A percentile compares a stretch with the other conserved stretches of the same genome.
phyloP scores from a whole-genome alignment of 2,329 filamentous ascomycete genomes.

The Delphinella strobiligena region DNA sequence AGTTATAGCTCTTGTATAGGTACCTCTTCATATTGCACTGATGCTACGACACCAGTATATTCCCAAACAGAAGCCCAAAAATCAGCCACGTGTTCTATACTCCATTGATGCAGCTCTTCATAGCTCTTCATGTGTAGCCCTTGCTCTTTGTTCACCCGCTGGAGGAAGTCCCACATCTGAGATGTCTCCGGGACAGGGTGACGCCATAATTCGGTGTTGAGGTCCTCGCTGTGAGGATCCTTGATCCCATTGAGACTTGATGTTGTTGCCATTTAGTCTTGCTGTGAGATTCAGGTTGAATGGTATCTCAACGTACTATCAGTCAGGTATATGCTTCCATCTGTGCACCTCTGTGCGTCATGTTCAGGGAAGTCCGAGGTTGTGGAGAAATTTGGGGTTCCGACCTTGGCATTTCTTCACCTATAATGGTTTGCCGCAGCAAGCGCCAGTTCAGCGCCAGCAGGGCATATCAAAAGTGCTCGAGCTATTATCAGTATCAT shows the following conservation, averaged over 20 bases:
- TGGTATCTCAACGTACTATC: too few species aligned
- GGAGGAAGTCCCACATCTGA: slow-evolving; percentile 35
- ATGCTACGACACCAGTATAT: slow-evolving; percentile 64
- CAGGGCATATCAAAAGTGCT: too few species aligned
- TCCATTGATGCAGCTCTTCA: slow-evolving; percentile 73
- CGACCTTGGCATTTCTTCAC: too few species aligned
- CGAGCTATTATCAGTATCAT: too few species aligned
- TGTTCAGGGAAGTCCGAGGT: too few species aligned
- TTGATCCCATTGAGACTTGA: background rate
- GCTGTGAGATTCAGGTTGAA: background rate
- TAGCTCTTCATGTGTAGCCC: slow-evolving; percentile 53
- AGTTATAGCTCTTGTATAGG: background rate
- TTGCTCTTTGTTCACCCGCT: slow-evolving; percentile 57
- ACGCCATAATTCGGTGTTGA: slow-evolving; percentile 18
- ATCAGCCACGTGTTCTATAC: slow-evolving; percentile 56
- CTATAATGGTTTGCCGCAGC: too few species aligned
- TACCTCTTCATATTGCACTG: slow-evolving; percentile 50
- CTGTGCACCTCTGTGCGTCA: too few species aligned
- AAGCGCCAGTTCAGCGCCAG: too few species aligned
- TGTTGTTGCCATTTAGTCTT: background rate
- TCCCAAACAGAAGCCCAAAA: slow-evolving; percentile 87
- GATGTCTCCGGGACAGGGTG: slow-evolving; percentile 31
- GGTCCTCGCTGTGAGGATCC: slow-evolving; percentile 1
- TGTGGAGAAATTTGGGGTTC: too few species aligned
- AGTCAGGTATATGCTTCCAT: too few species aligned